A percentile compares a stretch with the other conserved stretches of the same genome.
These are phyloP conservation scores for Aspergillus niger DNA, from an alignment of 2,329 filamentous ascomycete genomes.

Conservation along the genomic window DNA sequence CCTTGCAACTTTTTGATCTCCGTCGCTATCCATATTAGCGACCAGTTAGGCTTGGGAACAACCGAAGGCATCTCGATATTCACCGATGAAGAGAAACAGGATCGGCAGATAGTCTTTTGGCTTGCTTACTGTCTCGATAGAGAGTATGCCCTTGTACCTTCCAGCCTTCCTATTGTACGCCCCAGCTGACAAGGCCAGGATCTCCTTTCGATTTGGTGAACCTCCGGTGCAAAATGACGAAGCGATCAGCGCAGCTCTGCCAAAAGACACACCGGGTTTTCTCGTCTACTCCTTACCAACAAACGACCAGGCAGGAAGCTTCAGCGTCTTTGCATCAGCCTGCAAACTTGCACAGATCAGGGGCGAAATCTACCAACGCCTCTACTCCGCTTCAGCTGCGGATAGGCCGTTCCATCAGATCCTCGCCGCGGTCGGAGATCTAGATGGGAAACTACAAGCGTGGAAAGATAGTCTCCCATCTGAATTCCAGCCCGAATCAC, in stretches of 20 bases:
- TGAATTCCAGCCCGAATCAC: slow-evolving; percentile 16
- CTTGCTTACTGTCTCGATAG: slow-evolving; percentile 22
- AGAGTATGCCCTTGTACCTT: slow-evolving; percentile 14
- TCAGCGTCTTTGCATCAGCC: slow-evolving; percentile 17
- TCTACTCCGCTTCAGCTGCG: slow-evolving; percentile 17
- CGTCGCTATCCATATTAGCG: slow-evolving; percentile 17
- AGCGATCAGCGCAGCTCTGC: slow-evolving; percentile 12
- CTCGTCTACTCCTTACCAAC: slow-evolving; percentile 8
- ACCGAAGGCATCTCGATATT: slow-evolving; percentile 1
- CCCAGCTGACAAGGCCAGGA: slow-evolving; percentile 12
- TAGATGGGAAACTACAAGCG: slow-evolving; percentile 17
- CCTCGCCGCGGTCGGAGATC: slow-evolving; percentile 9
- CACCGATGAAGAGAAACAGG: slow-evolving; percentile 7
- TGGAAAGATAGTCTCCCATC: slow-evolving; percentile 17
- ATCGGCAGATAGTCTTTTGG: slow-evolving; percentile 20
- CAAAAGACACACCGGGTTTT: slow-evolving; percentile 1
- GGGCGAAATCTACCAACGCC: slow-evolving; percentile 16
- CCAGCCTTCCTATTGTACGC: background rate
- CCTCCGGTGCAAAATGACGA: slow-evolving; percentile 18
- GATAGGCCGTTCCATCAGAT: slow-evolving; percentile 17
- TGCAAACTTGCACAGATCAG: slow-evolving; percentile 21
- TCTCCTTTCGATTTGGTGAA: slow-evolving; percentile 21
- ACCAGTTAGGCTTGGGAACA: slow-evolving; percentile 16
- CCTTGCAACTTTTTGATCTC: slow-evolving; percentile 18
- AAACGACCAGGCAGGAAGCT: slow-evolving; percentile 3